phyloP scores from a whole-genome alignment of 352 stramenopile species.

The Globisporangium orthogonon region DNA sequence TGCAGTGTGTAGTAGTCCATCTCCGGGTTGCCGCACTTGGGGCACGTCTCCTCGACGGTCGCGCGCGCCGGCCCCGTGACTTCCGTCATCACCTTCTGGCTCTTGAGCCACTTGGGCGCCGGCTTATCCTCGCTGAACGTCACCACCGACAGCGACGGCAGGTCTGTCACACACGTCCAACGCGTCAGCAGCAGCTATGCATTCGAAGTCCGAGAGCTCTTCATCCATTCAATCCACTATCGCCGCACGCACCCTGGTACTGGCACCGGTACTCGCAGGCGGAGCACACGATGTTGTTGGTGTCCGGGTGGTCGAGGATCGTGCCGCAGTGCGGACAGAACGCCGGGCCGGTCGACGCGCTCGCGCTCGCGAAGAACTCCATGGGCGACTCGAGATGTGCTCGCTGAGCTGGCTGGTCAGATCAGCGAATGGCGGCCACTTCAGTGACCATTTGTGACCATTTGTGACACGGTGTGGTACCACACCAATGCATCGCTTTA shows the following conservation, averaged over 20 bases:
- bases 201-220: too few relatives aligned
- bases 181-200: too few relatives aligned
- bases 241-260: constrained; percentile 54
- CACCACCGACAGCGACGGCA: constrained; percentile 71
- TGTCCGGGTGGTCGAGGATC: constrained; percentile 85
- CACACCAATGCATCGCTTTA: too few relatives aligned
- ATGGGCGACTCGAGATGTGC: constrained; percentile 14
- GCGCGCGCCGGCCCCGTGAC: constrained; percentile 85
- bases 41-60: constrained; percentile 97
- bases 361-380: constrained; percentile 68
- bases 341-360: constrained; percentile 54
- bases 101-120: constrained; percentile 74
- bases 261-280: constrained; percentile 79
- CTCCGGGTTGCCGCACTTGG: constrained; percentile 95
- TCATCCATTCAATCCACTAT: not conserved
- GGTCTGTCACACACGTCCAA: constrained; percentile 27
- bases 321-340: constrained; percentile 87
- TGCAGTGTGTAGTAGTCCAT: constrained; percentile 99
- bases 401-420: too few relatives aligned
- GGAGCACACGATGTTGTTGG: constrained; percentile 84
- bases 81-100: constrained; percentile 66
- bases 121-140: constrained; percentile 75
- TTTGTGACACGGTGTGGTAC: too few relatives aligned
- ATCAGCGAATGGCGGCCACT: too few relatives aligned
- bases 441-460: too few relatives aligned